These are phyloP conservation scores for Tephrocybe rancida DNA, from an alignment of 768 basidiomycete species.

Conservation along the genomic window DNA sequence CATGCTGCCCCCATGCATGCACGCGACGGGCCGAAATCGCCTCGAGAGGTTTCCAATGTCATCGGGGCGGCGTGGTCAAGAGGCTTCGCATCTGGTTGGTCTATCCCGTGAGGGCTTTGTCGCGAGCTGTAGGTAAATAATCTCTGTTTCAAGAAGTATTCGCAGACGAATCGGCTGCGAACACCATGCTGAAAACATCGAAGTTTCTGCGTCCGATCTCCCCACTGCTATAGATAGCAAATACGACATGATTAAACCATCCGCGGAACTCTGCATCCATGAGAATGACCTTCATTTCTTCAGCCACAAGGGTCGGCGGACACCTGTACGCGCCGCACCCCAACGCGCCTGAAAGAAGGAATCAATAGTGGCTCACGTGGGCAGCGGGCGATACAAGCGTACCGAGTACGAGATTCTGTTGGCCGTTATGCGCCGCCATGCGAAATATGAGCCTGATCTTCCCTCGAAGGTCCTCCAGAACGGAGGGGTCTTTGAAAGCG, in stretches of 20 bases:
- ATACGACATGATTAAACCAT: conserved; percentile 40
- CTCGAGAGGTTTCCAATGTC: no score
- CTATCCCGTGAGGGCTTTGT: no score
- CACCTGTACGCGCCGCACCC: conserved; percentile 47
- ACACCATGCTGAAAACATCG: conserved; percentile 28
- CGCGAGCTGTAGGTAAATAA: not conserved
- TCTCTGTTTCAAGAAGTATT: not conserved
- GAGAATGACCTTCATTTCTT: conserved; percentile 43
- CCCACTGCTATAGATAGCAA: conserved; percentile 40
- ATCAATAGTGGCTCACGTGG: not conserved
- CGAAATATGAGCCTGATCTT: conserved; percentile 46
- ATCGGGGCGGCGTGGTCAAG: no score
- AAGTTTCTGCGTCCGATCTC: conserved; percentile 36
- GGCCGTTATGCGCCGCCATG: conserved; percentile 40
- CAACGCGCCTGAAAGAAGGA: conserved; percentile 36
- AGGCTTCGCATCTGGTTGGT: no score
- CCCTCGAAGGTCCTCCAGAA: conserved; percentile 37
- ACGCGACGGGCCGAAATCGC: no score
- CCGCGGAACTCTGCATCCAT: conserved; percentile 44
- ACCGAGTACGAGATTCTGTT: conserved; percentile 42
- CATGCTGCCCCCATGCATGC: no score
- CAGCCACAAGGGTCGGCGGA: conserved; percentile 40
- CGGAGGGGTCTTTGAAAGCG: conserved; percentile 23
- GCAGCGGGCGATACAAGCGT: conserved; percentile 3
- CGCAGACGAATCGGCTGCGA: not conserved